Evolutionary conservation across 2,329 filamentous ascomycete genomes (phyloP).

Genomic region (Fusarium falciforme): DNA sequence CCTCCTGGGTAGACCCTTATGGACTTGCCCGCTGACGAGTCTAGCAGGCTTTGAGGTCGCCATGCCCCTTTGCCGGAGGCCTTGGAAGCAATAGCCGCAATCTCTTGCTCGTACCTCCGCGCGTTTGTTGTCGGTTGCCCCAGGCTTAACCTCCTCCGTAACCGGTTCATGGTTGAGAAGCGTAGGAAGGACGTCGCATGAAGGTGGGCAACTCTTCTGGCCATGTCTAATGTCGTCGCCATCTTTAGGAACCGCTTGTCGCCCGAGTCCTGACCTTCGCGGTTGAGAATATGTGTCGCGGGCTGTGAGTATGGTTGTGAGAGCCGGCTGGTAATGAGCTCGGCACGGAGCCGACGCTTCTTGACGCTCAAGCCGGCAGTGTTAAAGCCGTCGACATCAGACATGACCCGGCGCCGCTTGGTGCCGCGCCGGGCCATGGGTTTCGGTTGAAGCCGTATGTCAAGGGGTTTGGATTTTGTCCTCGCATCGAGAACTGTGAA

Average conservation of each 20-base stretch:
- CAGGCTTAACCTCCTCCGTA: constrained; percentile 59
- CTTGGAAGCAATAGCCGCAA: constrained; percentile 34
- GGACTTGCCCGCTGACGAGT: constrained; percentile 35
- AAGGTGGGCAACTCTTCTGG: constrained; percentile 54
- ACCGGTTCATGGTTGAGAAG: constrained; percentile 73
- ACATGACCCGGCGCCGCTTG: constrained; percentile 64
- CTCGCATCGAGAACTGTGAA: constrained; percentile 20
- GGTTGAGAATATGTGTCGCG: constrained; percentile 75
- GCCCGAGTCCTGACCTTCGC: constrained; percentile 60
- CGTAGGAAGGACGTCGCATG: constrained; percentile 68
- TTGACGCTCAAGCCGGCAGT: constrained; percentile 66
- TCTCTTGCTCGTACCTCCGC: constrained; percentile 45
- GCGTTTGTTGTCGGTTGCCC: constrained; percentile 44
- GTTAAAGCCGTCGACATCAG: constrained; percentile 70
- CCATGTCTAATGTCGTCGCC: constrained; percentile 54
- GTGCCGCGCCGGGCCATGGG: constrained; percentile 28
- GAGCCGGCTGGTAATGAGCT: constrained; percentile 76
- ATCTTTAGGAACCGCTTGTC: constrained; percentile 63
- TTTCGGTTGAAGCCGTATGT: constrained; percentile 8
- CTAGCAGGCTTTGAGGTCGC: constrained; percentile 37
- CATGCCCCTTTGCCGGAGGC: constrained; percentile 34
- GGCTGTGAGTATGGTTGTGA: constrained; percentile 77
- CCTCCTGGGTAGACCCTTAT: constrained; percentile 21
- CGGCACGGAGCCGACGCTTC: constrained; percentile 73
- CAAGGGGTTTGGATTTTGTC: constrained; percentile 12